These are phyloP conservation scores for Circinella minor DNA, from an alignment of 371 early-diverging fungal genomes.

Conservation along the genomic window DNA sequence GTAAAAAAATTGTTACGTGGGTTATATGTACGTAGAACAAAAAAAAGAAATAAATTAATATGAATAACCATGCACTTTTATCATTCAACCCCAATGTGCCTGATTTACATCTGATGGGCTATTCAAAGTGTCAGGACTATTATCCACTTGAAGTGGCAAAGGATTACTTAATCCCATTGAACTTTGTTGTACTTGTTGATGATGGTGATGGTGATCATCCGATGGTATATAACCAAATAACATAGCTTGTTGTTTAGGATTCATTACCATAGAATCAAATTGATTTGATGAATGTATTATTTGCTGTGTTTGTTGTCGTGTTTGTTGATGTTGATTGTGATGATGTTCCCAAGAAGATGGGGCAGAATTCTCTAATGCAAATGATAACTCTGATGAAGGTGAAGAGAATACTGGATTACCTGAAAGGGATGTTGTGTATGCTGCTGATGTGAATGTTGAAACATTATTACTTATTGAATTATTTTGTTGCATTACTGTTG, in stretches of 20 bases:
- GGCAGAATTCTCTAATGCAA: not conserved
- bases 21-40: not conserved
- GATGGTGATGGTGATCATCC: not conserved
- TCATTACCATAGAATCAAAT: slow-evolving; percentile 1
- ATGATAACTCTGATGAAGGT: slow-evolving; percentile 1
- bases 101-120: not conserved
- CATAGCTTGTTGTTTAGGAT: not conserved
- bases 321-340: not conserved
- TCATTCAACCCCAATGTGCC: not conserved
- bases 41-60: not conserved
- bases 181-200: not conserved
- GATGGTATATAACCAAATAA: not conserved
- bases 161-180: not conserved
- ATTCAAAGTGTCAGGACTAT: not conserved
- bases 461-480: not conserved
- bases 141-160: not conserved
- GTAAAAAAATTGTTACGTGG: not conserved
- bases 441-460: not conserved
- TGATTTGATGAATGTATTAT: not conserved
- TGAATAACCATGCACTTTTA: not conserved
- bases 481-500: not conserved
- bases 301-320: not conserved
- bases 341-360: not conserved
- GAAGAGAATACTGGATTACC: not conserved
- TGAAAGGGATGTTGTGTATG: not conserved